Evolutionary conservation across 108 stramenopile species (phyloP).

Genomic region (Cyclostephanos tholiformis): DNA sequence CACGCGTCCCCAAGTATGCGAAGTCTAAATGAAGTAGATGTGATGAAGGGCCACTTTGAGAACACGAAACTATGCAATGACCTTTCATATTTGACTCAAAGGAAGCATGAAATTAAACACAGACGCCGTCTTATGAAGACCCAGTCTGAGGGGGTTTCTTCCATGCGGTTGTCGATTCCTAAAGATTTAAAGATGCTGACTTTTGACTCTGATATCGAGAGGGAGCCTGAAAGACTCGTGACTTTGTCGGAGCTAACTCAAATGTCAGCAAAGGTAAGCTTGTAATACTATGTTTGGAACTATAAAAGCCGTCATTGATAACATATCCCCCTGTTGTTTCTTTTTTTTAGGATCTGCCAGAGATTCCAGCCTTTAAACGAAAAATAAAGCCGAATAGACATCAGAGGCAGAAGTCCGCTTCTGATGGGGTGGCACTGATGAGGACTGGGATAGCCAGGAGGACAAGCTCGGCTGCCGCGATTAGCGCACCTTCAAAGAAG

Average conservation of each 20-base stretch:
- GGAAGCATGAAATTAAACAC: slow-evolving; percentile 10
- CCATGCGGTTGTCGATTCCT: slow-evolving; percentile 23
- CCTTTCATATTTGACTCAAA: neutral
- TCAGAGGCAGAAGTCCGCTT: slow-evolving; percentile 47
- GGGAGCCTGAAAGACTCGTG: slow-evolving; percentile 24
- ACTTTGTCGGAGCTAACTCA: slow-evolving; percentile 30
- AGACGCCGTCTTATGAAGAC: slow-evolving; percentile 26
- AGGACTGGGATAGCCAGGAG: slow-evolving; percentile 15
- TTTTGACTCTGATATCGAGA: neutral
- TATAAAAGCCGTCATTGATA: neutral
- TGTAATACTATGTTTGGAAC: neutral
- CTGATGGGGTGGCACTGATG: slow-evolving; percentile 53
- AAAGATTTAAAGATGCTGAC: neutral
- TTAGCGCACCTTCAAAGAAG: neutral
- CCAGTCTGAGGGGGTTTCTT: slow-evolving; percentile 30
- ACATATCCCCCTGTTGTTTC: neutral
- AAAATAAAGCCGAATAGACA: slow-evolving; percentile 19
- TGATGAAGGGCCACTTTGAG: neutral
- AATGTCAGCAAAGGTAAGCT: slow-evolving; percentile 25
- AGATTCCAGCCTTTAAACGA: neutral
- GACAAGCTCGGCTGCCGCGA: neutral
- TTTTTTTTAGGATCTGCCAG: neutral
- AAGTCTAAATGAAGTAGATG: neutral
- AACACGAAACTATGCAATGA: neutral
- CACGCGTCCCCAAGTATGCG: neutral